These are phyloP conservation scores for Claviceps humidiphila DNA, from an alignment of 2,329 filamentous ascomycete genomes.

Conservation along the genomic window DNA sequence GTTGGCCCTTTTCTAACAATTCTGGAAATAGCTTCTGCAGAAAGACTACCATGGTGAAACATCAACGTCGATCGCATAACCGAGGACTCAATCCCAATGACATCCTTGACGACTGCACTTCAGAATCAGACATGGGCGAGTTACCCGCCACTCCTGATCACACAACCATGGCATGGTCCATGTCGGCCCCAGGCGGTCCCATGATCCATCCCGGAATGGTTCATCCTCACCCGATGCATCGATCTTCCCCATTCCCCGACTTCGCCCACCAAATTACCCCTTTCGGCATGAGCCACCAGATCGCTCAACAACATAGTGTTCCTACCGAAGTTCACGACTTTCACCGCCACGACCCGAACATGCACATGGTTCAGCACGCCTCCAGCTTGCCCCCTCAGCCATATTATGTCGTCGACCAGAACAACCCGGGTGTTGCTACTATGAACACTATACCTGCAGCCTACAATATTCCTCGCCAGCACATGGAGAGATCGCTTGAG, in stretches of 20 bases:
- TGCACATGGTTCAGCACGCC: conserved; percentile 37
- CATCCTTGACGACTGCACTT: conserved; percentile 38
- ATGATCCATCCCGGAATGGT: conserved; percentile 24
- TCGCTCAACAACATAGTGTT: conserved; percentile 34
- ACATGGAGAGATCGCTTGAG: conserved; percentile 34
- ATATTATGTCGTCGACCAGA: conserved; percentile 48
- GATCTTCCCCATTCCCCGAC: conserved; percentile 41
- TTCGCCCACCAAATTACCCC: conserved; percentile 37
- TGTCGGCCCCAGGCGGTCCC: conserved; percentile 24
- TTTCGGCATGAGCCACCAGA: conserved; percentile 27
- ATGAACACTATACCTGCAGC: conserved; percentile 42
- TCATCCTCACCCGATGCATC: conserved; percentile 30
- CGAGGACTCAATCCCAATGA: conserved; percentile 43
- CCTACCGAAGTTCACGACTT: conserved; percentile 30
- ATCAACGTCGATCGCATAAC: conserved; percentile 49
- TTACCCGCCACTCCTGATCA: conserved; percentile 46
- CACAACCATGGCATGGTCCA: conserved; percentile 37
- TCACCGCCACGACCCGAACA: conserved; percentile 28
- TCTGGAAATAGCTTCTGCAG: conserved; percentile 47
- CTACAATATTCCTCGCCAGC: conserved; percentile 39
- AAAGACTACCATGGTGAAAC: conserved; percentile 60
- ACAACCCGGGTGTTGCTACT: conserved; percentile 48
- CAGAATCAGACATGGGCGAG: conserved; percentile 44
- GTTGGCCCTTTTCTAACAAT: neutral
- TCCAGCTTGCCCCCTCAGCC: conserved; percentile 31